phyloP scores from a whole-genome alignment of 768 basidiomycete species.

The Mrakia frigida region DNA sequence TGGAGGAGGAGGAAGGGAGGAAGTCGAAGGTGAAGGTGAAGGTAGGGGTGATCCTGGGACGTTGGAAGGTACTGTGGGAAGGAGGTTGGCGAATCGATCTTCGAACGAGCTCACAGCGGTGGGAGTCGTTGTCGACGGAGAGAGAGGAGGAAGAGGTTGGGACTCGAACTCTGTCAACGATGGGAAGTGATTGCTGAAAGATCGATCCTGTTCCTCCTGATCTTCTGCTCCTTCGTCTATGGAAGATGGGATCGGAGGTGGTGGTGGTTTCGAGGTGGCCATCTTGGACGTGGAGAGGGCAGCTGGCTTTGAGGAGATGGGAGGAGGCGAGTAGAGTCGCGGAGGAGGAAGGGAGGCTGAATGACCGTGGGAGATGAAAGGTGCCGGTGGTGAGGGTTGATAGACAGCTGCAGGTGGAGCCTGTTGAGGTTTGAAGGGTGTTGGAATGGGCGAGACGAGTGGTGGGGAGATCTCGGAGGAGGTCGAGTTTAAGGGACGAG shows the following conservation, averaged over 20 bases:
- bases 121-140: neutral
- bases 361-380: conserved; percentile 15
- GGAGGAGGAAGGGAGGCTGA: conserved; percentile 16
- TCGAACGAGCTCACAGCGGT: neutral
- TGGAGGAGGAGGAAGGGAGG: neutral
- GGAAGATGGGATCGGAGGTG: conserved; percentile 1
- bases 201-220: neutral
- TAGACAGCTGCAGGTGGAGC: neutral
- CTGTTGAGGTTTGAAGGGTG: neutral
- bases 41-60: conserved; percentile 1
- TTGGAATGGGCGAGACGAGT: neutral
- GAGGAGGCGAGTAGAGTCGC: conserved; percentile 17
- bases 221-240: neutral
- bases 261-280: neutral
- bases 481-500: neutral
- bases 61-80: conserved; percentile 13
- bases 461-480: neutral
- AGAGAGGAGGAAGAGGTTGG: neutral
- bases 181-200: conserved; percentile 24
- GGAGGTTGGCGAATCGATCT: neutral
- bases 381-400: neutral
- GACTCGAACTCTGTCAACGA: conserved; percentile 27
- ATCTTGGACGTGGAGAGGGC: neutral
- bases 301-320: conserved; percentile 3
- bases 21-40: neutral